phyloP scores from a whole-genome alignment of 192 early-diverging fungal genomes.

The Coemansia sp. region DNA sequence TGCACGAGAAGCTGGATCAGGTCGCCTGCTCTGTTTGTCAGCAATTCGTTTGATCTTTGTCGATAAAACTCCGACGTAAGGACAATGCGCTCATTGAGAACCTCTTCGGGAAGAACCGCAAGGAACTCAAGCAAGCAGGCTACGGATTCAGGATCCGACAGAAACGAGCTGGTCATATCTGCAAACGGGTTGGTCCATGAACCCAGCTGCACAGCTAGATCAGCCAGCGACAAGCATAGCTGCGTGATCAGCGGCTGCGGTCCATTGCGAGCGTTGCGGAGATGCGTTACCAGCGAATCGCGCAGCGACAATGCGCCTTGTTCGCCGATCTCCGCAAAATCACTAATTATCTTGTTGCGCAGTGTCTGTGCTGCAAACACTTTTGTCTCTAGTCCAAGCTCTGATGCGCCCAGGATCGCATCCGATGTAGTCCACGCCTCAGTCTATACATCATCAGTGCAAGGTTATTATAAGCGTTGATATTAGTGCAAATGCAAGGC shows the following conservation, averaged over 20 bases:
- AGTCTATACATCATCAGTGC: too few relatives aligned
- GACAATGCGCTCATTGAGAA: slow-evolving; percentile 64
- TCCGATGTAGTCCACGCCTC: slow-evolving; percentile 86
- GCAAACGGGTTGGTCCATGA: slow-evolving; percentile 81
- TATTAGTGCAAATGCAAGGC: too few relatives aligned
- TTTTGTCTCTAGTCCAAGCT: slow-evolving; percentile 59
- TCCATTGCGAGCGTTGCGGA: slow-evolving; percentile 59
- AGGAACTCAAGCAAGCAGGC: slow-evolving; percentile 77
- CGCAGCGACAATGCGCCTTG: slow-evolving; percentile 64
- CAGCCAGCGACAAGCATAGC: slow-evolving; percentile 80
- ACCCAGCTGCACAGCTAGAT: slow-evolving; percentile 74
- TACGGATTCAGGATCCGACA: slow-evolving; percentile 61
- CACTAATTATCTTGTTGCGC: slow-evolving; percentile 85
- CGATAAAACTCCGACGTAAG: slow-evolving; percentile 63
- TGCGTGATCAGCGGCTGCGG: slow-evolving; percentile 73
- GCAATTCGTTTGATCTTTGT: slow-evolving; percentile 58
- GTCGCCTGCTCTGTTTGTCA: slow-evolving; percentile 65
- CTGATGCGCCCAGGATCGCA: slow-evolving; percentile 62
- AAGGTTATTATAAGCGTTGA: too few relatives aligned
- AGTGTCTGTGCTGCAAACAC: slow-evolving; percentile 95
- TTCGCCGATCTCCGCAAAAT: slow-evolving; percentile 73
- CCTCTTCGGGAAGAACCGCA: slow-evolving; percentile 86
- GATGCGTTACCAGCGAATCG: slow-evolving; percentile 74
- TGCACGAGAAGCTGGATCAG: slow-evolving; percentile 71
- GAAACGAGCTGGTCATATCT: slow-evolving; percentile 72